Conservation (phyloP, 805 yeast species). For the Yamadazyma kitorensis region DNA sequence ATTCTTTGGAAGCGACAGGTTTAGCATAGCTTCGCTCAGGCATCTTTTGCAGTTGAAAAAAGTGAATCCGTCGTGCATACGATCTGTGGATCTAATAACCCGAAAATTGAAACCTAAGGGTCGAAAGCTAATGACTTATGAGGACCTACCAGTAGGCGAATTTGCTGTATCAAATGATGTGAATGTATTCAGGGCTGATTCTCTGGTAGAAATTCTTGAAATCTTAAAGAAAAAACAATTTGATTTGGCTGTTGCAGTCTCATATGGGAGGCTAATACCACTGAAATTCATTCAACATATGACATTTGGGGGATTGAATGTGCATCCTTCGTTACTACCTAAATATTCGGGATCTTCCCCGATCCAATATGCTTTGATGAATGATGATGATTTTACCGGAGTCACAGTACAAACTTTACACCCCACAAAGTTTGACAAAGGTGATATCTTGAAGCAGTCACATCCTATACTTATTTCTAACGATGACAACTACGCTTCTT, state of each 20-base stretch:
- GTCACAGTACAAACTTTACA: conserved; percentile 89
- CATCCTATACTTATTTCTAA: conserved; percentile 35
- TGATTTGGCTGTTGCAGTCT: conserved; percentile 83
- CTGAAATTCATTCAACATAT: conserved; percentile 45
- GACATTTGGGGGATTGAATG: conserved; percentile 72
- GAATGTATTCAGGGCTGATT: conserved; percentile 51
- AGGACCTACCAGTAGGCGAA: conserved; percentile 53
- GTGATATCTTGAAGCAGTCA: conserved; percentile 64
- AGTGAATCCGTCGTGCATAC: not conserved
- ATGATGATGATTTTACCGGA: conserved; percentile 65
- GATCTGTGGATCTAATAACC: conserved; percentile 58
- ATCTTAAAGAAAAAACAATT: conserved; percentile 25
- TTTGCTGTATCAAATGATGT: conserved; percentile 35
- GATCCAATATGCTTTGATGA: conserved; percentile 71
- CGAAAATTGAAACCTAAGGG: conserved; percentile 65
- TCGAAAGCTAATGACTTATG: conserved; percentile 39
- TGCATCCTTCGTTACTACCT: conserved; percentile 91
- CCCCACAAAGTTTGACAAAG: conserved; percentile 81
- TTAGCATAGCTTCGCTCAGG: conserved; percentile 56
- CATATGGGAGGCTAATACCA: conserved; percentile 85
- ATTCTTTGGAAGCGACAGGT: conserved; percentile 76
- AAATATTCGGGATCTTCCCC: conserved; percentile 87
- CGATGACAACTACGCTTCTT: conserved; percentile 42
- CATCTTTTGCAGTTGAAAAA: conserved; percentile 25
- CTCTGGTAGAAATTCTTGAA: conserved; percentile 35